These are phyloP conservation scores for Ceriops zippeliana DNA, from an alignment of 345 rosid species.

Conservation along the genomic window DNA sequence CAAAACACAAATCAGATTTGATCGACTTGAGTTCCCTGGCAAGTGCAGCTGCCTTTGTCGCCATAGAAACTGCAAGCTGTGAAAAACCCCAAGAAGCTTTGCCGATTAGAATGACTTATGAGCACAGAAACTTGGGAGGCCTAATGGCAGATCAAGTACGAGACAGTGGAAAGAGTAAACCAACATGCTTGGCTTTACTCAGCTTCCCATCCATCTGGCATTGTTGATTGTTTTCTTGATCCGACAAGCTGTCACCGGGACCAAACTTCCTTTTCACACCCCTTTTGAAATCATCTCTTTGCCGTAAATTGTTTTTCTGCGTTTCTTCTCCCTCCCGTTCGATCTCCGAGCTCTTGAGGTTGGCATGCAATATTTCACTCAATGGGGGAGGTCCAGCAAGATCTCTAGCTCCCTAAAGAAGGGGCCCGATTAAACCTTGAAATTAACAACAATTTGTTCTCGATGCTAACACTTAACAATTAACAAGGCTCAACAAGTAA, in stretches of 20 bases:
- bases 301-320: background rate
- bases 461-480: background rate
- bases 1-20: slow-evolving; percentile 63
- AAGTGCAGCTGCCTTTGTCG: slow-evolving; percentile 68
- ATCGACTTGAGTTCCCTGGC: slow-evolving; percentile 73
- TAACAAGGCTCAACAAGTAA: background rate
- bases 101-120: background rate
- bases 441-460: too few species aligned
- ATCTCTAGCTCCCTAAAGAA: slow-evolving; percentile 69
- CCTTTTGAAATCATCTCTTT: slow-evolving; percentile 33
- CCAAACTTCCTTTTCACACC: slow-evolving; percentile 69
- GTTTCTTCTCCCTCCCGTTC: slow-evolving; percentile 23
- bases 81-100: slow-evolving; percentile 5
- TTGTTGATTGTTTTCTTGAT: slow-evolving; percentile 29
- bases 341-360: slow-evolving; percentile 31
- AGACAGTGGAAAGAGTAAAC: slow-evolving; percentile 11
- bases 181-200: slow-evolving; percentile 69
- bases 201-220: slow-evolving; percentile 45
- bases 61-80: slow-evolving; percentile 91
- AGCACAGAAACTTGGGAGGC: background rate
- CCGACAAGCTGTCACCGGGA: slow-evolving; percentile 34
- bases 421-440: background rate
- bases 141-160: background rate
- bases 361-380: slow-evolving; percentile 58
- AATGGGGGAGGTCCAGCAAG: slow-evolving; percentile 77